Evolutionary conservation across 148 eudicot species (phyloP).

Genomic region (Agrostemma githago): DNA sequence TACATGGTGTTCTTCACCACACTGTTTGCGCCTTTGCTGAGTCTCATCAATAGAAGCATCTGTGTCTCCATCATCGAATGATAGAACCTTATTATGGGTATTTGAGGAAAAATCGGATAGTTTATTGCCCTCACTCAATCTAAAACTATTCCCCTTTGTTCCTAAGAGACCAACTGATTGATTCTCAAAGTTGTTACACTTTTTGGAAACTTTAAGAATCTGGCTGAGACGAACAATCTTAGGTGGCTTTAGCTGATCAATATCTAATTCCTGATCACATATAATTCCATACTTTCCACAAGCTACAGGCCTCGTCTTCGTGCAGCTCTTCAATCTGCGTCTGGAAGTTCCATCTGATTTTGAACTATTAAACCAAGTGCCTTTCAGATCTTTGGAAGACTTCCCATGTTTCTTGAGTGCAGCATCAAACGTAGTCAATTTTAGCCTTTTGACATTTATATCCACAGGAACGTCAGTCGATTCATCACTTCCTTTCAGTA

Average conservation of each 20-base stretch:
- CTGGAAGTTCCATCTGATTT: slow-evolving; percentile 21
- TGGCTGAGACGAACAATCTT: slow-evolving; percentile 48
- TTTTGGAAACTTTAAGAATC: slow-evolving; percentile 39
- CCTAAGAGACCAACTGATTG: slow-evolving; percentile 8
- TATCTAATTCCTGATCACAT: slow-evolving; percentile 36
- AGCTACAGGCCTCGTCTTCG: slow-evolving; percentile 45
- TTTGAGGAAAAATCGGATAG: slow-evolving; percentile 15
- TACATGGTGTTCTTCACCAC: slow-evolving; percentile 16
- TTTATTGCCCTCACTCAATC: slow-evolving; percentile 21
- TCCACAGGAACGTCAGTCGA: slow-evolving; percentile 28
- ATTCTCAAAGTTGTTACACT: slow-evolving; percentile 21
- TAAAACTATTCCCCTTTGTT: slow-evolving; percentile 23
- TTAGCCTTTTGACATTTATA: slow-evolving; percentile 32
- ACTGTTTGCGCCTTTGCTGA: slow-evolving; percentile 18
- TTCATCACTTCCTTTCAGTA: slow-evolving; percentile 24
- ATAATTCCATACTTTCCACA: slow-evolving; percentile 62
- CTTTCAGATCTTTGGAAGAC: slow-evolving; percentile 14
- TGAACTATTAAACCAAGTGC: slow-evolving; percentile 1
- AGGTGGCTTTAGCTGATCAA: slow-evolving; percentile 40
- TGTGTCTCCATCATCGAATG: slow-evolving; percentile 5
- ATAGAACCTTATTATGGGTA: slow-evolving; percentile 24
- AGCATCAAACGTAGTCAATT: slow-evolving; percentile 20
- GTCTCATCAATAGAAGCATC: slow-evolving; percentile 22
- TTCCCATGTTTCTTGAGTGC: slow-evolving; percentile 16
- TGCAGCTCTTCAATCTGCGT: slow-evolving; percentile 22